phyloP scores from a whole-genome alignment of 2,329 filamentous ascomycete genomes.

The Calonectria crousiana region DNA sequence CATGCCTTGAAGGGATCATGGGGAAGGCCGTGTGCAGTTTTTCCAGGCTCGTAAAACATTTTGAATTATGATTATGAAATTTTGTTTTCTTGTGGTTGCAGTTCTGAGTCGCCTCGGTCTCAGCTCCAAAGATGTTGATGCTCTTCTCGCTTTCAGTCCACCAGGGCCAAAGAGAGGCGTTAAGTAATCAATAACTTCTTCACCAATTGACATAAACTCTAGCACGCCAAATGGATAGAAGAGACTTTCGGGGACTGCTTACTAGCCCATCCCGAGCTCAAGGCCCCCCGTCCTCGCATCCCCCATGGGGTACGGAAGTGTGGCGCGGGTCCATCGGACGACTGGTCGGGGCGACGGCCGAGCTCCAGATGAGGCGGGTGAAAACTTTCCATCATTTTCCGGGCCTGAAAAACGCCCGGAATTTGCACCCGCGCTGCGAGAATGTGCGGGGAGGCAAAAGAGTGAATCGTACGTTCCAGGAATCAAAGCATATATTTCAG shows the following conservation, averaged over 20 bases:
- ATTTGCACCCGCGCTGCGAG: not conserved
- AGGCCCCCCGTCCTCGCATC: not conserved
- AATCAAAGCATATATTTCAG: not conserved
- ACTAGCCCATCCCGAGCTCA: not conserved
- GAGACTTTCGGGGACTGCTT: not conserved
- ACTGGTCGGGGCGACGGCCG: not conserved
- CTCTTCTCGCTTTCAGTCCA: not conserved
- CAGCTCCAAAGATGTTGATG: not conserved
- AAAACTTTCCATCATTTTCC: not conserved
- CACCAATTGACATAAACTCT: not conserved
- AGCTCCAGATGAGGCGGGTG: not conserved
- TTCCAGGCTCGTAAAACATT: conserved; percentile 23
- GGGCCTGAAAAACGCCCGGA: not conserved
- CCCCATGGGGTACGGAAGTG: not conserved
- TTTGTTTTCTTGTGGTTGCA: not conserved
- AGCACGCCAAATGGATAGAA: not conserved
- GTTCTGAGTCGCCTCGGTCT: not conserved
- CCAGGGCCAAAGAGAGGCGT: not conserved
- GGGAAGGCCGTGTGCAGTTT: conserved; percentile 6
- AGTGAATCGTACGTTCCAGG: not conserved
- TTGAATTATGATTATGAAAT: not conserved
- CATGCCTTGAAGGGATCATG: conserved; percentile 26
- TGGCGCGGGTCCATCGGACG: not conserved
- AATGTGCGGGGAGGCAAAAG: not conserved
- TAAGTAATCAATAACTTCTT: not conserved